Evolutionary conservation across 1,284 basidiomycete genomes (phyloP).

Genomic region (Ceratobasidium sp.): DNA sequence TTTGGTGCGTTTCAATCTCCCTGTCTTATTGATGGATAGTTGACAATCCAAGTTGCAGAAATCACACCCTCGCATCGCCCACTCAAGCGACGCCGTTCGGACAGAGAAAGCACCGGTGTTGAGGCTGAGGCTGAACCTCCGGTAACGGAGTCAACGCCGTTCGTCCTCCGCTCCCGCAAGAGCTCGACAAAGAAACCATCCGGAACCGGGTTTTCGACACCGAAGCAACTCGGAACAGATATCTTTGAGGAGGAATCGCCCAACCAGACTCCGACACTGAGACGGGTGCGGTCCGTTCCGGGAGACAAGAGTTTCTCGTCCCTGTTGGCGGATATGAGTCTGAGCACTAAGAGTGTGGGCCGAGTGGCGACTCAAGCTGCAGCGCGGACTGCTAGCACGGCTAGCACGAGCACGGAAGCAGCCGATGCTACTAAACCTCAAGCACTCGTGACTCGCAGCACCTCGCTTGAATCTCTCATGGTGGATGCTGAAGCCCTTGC

Average conservation of each 20-base stretch:
- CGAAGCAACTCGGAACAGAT: constrained; percentile 16
- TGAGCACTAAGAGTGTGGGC: background rate
- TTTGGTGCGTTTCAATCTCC: background rate
- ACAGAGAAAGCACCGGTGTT: constrained; percentile 6
- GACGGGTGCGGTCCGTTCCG: constrained; percentile 17
- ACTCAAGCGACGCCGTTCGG: constrained; percentile 27
- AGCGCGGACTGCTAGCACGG: background rate
- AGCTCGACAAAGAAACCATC: too few relatives aligned
- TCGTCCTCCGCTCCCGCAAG: constrained; percentile 5
- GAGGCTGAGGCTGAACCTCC: too few relatives aligned
- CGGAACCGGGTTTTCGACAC: background rate
- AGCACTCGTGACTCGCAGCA: background rate
- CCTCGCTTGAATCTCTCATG: constrained; percentile 22
- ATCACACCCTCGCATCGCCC: constrained; percentile 17
- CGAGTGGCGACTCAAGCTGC: constrained; percentile 1
- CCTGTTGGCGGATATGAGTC: background rate
- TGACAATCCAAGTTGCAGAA: background rate
- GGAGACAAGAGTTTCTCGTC: background rate
- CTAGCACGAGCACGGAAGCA: background rate
- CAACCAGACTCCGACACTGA: constrained; percentile 3
- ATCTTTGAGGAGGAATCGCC: constrained; percentile 10
- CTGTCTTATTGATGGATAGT: background rate
- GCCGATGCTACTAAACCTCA: background rate
- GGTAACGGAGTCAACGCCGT: too few relatives aligned
- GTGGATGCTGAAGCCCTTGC: constrained; percentile 16